Evolutionary conservation across 495 filamentous ascomycete genomes (phyloP).

Genomic region (Thermothielavioides terrestris): DNA sequence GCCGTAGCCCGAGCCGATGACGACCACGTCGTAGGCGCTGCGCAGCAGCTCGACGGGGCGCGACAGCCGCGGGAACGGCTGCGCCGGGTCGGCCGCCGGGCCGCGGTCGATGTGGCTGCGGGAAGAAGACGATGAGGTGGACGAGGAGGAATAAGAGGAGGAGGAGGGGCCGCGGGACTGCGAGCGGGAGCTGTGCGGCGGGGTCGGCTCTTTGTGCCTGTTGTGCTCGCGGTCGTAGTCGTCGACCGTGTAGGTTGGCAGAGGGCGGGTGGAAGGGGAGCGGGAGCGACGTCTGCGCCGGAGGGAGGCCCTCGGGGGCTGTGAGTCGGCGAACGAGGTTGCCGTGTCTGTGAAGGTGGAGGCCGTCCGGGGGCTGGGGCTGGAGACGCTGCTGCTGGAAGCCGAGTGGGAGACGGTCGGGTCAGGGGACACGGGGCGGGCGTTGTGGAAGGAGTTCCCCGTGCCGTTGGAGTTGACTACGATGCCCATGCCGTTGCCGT

Average conservation of each 20-base stretch:
- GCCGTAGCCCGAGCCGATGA: slow-evolving; percentile 61
- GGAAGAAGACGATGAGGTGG: too few species aligned
- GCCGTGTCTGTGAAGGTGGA: slow-evolving; percentile 5
- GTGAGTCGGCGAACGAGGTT: not conserved
- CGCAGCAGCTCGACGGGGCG: slow-evolving; percentile 50
- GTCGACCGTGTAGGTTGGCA: slow-evolving; percentile 12
- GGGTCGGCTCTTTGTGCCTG: slow-evolving; percentile 17
- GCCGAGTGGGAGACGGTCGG: not conserved
- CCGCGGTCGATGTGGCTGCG: slow-evolving; percentile 36
- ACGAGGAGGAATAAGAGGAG: too few species aligned
- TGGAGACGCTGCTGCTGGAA: not conserved
- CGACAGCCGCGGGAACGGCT: slow-evolving; percentile 44
- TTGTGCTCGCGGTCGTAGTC: slow-evolving; percentile 16
- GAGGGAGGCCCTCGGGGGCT: too few species aligned
- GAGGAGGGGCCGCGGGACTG: too few species aligned
- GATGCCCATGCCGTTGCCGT: slow-evolving; percentile 8
- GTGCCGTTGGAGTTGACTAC: not conserved
- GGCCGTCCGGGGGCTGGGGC: not conserved
- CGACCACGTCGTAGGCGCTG: slow-evolving; percentile 53
- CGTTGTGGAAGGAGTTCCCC: not conserved
- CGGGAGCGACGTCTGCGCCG: too few species aligned
- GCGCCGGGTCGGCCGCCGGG: slow-evolving; percentile 13
- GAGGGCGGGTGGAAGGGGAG: slow-evolving; percentile 2
- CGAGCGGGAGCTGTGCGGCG: slow-evolving; percentile 9
- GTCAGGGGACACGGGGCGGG: slow-evolving; percentile 9